Evolutionary conservation across 805 yeast species (phyloP).

Genomic region (Nakazawaea wickerhamii): DNA sequence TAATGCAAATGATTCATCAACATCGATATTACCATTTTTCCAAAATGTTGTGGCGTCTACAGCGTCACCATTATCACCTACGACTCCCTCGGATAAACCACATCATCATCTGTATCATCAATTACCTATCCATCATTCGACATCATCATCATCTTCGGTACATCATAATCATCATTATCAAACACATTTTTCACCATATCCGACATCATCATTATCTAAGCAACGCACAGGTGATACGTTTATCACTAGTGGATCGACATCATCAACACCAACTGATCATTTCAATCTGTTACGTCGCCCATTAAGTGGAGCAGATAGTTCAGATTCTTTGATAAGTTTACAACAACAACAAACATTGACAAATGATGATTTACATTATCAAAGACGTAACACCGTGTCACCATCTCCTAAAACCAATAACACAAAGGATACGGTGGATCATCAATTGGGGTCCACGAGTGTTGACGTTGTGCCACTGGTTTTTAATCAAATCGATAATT

Average conservation of each 20-base stretch:
- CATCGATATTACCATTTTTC: conserved; percentile 7
- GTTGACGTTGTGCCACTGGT: not conserved
- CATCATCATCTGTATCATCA: conserved; percentile 12
- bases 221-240: not conserved
- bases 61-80: conserved; percentile 1
- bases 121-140: conserved; percentile 13
- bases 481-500: not conserved
- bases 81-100: not conserved
- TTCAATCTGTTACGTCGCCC: conserved; percentile 5
- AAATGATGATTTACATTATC: not conserved
- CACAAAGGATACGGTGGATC: not conserved
- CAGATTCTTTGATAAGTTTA: conserved; percentile 11
- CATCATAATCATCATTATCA: conserved; percentile 1
- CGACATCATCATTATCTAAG: not conserved
- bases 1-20: not conserved
- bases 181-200: conserved; percentile 11
- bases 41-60: conserved; percentile 2
- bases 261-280: conserved; percentile 2
- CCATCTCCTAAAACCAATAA: not conserved
- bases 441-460: not conserved
- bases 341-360: conserved; percentile 13
- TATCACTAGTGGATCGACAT: not conserved
- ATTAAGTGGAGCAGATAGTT: conserved; percentile 6
- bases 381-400: not conserved
- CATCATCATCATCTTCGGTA: not conserved